Evolutionary conservation across 2,329 filamentous ascomycete genomes (phyloP), one percentile per base, ranked within the genome.

Genomic region (Venturia pyrina): DNA sequence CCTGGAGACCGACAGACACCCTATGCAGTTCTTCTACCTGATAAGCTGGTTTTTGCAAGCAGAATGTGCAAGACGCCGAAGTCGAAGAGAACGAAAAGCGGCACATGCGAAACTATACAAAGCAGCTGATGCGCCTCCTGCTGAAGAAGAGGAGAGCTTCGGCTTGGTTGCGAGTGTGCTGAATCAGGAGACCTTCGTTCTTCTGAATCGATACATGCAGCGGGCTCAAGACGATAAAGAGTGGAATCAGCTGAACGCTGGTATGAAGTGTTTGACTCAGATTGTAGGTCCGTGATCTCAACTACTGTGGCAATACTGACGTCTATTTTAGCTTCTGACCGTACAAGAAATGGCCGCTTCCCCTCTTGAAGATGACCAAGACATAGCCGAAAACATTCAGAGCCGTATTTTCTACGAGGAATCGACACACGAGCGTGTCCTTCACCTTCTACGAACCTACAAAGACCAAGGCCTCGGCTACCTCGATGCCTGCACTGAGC

Each of bases 321-420:
- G 57, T 37, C 17, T 24, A 32, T 21, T 17, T 15, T 17, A 63
- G 64, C 81, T 96, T 24, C 82, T 96, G 34, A 96, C 93, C 0
- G 89, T 98, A 1, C 92, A 96, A 72, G 91, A 96, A 68, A 98
- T 99, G 93, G 82, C 87, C 1, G 86, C 89, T 60, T 95, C 91
- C 0, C 83, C 85, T 0, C 84, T 90, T 40, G 93, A 97, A 68
- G 93, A 97, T n/a, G 91, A 99, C 70, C 89, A 96, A 73, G 95
- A 98, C 71, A 98, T 99, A 74, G 93, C 95, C 0, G 93, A 99
- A 74, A 99, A 99, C 71, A 97, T 96, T 15, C 86, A 96, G 64
- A 96, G 89, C 71, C 90, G 93, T 68, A 91, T 99, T n/a, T 99
- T 99, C 75, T 99, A 99, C 77, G 95, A 99, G 76, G 92, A 98